phyloP scores from a whole-genome alignment of 73 alveolate genomes.

The Symbiodinium natans region DNA sequence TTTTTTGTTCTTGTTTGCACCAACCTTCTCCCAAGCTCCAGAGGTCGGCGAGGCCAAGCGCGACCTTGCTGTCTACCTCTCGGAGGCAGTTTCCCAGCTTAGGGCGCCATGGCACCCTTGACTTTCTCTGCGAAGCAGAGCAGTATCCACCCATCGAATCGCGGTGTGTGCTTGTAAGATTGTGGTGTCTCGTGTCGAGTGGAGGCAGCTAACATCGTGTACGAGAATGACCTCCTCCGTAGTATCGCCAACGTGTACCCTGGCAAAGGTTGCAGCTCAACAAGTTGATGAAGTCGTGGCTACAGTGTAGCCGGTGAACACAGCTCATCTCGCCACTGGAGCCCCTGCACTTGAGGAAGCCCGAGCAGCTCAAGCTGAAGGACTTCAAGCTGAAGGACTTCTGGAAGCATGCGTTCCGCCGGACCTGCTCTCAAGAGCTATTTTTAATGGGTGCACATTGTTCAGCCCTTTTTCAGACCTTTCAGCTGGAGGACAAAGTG shows the following conservation, averaged over 20 bases:
- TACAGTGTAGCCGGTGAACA: too few species aligned
- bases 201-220: slow-evolving; percentile 85
- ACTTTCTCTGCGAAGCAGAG: too few species aligned
- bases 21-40: too few species aligned
- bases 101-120: too few species aligned
- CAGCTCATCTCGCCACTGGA: too few species aligned
- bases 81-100: slow-evolving; percentile 48
- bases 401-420: background rate
- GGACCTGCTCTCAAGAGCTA: background rate
- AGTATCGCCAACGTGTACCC: slow-evolving; percentile 67
- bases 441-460: too few species aligned
- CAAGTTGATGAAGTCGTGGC: background rate
- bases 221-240: slow-evolving; percentile 90
- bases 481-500: slow-evolving; percentile 42
- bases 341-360: slow-evolving; percentile 25
- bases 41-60: slow-evolving; percentile 93
- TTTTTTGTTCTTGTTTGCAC: too few species aligned
- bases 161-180: too few species aligned
- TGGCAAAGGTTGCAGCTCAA: background rate
- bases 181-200: too few species aligned
- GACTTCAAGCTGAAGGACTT: slow-evolving; percentile 78
- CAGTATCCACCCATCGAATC: too few species aligned
- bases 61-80: slow-evolving; percentile 64
- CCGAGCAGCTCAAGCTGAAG: slow-evolving; percentile 52
- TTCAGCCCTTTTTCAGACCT: too few species aligned